These are phyloP conservation scores for Leccinum obscurum DNA, from an alignment of 768 basidiomycete species.

Conservation along the genomic window DNA sequence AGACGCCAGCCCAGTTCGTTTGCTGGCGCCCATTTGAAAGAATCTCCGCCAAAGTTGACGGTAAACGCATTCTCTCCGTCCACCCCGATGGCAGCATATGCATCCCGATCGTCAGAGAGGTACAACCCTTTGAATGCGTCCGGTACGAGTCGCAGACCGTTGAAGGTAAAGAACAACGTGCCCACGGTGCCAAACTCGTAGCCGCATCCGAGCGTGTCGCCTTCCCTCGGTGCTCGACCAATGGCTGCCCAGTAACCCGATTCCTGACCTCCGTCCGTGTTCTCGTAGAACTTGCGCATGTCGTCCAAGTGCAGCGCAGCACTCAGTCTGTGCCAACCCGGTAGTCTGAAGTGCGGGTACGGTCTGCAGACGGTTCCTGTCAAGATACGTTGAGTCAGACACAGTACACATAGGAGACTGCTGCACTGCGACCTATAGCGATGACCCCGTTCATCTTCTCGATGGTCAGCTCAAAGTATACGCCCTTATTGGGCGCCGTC, in stretches of 20 bases:
- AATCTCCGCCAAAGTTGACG: conserved; percentile 66
- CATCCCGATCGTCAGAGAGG: conserved; percentile 48
- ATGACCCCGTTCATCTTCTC: conserved; percentile 56
- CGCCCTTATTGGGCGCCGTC: conserved; percentile 44
- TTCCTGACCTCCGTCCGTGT: conserved; percentile 62
- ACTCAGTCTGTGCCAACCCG: conserved; percentile 71
- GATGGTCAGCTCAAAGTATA: conserved; percentile 66
- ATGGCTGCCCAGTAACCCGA: conserved; percentile 35
- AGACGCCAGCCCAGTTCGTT: conserved; percentile 68
- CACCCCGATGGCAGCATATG: conserved; percentile 60
- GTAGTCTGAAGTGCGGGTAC: conserved; percentile 64
- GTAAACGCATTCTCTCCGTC: conserved; percentile 45
- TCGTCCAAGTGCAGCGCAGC: conserved; percentile 70
- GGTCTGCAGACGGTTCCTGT: conserved; percentile 64
- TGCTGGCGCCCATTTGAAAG: conserved; percentile 61
- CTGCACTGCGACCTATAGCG: conserved; percentile 50
- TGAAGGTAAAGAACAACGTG: conserved; percentile 55
- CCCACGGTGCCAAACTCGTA: conserved; percentile 53
- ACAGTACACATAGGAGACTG: neutral
- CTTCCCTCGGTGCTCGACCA: conserved; percentile 37
- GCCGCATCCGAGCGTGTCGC: conserved; percentile 63
- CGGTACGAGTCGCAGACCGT: conserved; percentile 50
- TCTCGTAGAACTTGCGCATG: conserved; percentile 72
- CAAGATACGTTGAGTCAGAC: neutral
- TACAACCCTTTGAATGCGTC: conserved; percentile 53